Base-by-base conservation (phyloP, 805 yeast genomes). In the Hanseniaspora lindneri region DNA sequence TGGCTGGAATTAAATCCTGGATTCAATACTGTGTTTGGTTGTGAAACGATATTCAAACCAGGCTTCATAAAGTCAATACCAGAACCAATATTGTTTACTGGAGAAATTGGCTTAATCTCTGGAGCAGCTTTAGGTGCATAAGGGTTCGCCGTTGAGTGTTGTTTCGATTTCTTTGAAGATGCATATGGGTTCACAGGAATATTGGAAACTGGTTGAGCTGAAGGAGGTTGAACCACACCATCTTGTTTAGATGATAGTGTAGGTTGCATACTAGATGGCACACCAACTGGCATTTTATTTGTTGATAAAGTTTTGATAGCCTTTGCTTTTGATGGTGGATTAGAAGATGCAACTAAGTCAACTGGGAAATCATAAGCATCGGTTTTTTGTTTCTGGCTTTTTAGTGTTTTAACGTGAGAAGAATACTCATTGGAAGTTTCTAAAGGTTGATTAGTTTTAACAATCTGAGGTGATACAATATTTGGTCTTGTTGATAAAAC, bases 351-450 rank as follows among this genome's bases (percentile, higher is more conserved):
- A 11, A 80, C 63, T 39, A 82, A 59, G 39, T 70, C 76, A 19
- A 68, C 64, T 1, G 89, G 89, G 56, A 82, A 80, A 57, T 82
- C 92, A 55, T 80, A 82, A 0, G 87, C 86, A 63, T 80, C 85
- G n/a, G 79, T 73, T 58, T 76, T 79, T 55, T 73, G 72, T 60
- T 79, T 78, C 34, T 66, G n/a, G 62, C 63, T 47, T 66, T 68
- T 16, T 76, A 58, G 41, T 67, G 66, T 49, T 56, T 44, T 34
- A 58, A 57, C 14, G 49, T 44, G 25, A 48, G 36, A 32, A n/a
- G 9, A n/a, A 21, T 32, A 19, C n/a, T 29, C 14, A 3, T 33
- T 30, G 11, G 24, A 23, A 14, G 11, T 27, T 30, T 6, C 62
- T 23, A 61, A 40, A 37, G 58, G 56, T 14, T 47, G 43, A 24